Conservation (phyloP, 116 monocot species). For the Cymodocea nodosa region DNA sequence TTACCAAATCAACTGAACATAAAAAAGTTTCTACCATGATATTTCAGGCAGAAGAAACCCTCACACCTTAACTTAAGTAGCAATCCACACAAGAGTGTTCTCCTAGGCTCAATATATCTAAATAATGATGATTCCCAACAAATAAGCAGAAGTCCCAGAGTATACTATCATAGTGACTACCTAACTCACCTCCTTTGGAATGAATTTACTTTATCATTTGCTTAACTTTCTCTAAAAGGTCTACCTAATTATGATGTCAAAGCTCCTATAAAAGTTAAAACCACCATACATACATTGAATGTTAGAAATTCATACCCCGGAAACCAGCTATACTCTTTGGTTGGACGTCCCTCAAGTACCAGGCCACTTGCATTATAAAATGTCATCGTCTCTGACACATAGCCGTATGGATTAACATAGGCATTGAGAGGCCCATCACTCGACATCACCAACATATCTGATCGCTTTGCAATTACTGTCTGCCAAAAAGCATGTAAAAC, state of each 20-base stretch:
- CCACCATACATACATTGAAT: background rate
- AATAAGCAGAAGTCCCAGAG: too few relatives aligned
- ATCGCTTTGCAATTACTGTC: slow-evolving; percentile 74
- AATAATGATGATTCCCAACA: too few relatives aligned
- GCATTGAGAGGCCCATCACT: slow-evolving; percentile 93
- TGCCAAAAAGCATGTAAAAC: slow-evolving; percentile 11
- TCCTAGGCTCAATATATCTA: too few relatives aligned
- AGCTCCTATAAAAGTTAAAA: background rate
- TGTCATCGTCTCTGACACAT: slow-evolving; percentile 78
- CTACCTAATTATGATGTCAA: background rate
- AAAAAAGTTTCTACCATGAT: too few relatives aligned
- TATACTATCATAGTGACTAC: background rate
- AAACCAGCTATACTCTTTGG: slow-evolving; percentile 90
- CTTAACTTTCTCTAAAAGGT: background rate
- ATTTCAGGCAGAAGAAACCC: too few relatives aligned
- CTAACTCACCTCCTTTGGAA: background rate
- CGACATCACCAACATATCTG: slow-evolving; percentile 97
- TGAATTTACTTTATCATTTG: too few relatives aligned
- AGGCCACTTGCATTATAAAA: slow-evolving; percentile 54
- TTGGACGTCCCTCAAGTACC: slow-evolving; percentile 39
- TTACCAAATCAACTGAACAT: too few relatives aligned
- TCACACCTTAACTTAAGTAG: too few relatives aligned
- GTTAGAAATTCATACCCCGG: slow-evolving; percentile 64
- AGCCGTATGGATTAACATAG: slow-evolving; percentile 82
- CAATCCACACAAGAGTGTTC: too few relatives aligned